Base-by-base conservation (phyloP, 495 filamentous ascomycete species). In the Hypoxylon cercidicola region DNA sequence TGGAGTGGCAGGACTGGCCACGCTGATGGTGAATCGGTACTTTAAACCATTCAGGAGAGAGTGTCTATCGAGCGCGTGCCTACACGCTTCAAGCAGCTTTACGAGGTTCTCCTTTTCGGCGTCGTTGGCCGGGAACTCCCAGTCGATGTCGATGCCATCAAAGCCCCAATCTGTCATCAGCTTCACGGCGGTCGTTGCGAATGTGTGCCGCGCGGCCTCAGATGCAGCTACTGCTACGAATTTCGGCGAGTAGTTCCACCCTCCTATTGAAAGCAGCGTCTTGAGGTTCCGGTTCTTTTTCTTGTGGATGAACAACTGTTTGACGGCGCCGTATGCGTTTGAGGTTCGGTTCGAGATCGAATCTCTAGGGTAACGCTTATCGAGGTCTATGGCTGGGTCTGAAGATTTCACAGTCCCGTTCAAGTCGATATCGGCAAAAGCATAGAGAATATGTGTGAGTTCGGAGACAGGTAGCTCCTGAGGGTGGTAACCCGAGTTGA, bases 391-490 rank as follows among this genome's bases (percentile, higher is more conserved):
- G 13, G 43, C 21, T 13, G 65, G 65, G 39, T 68, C 65, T 10
- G 65, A 68, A n/a, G 65, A 68, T 32, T 64, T 68, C 21, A 68
- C 65, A 1, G 65, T 68, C 30, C 65, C 65, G 50, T 74, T 62
- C 18, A 57, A 19, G 41, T 72, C 71, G 15, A 74, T 72, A 73
- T 74, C 40, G 75, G 85, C 88, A 68, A 90, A 90, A 32, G 87
- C 81, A 62, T 84, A 99, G 13, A 97, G 86, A 4, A 98, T 80
- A 77, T 99, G 95, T 0, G 94, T 99, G 28, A 99, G 80, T 52
- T 96, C 91, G 41, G 92, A 85, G 5, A 87, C 90, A 2, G 93
- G 94, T 13, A 99, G 80, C 72, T 97, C 90, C 64, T 96, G 91
- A 0, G 93, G 93, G 19, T 64, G 51, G 32, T 50, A 68, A 15